Evolutionary conservation across 1,284 basidiomycete genomes (phyloP), one percentile per base, ranked within the genome.

Genomic region (Coriolopsis trogii): DNA sequence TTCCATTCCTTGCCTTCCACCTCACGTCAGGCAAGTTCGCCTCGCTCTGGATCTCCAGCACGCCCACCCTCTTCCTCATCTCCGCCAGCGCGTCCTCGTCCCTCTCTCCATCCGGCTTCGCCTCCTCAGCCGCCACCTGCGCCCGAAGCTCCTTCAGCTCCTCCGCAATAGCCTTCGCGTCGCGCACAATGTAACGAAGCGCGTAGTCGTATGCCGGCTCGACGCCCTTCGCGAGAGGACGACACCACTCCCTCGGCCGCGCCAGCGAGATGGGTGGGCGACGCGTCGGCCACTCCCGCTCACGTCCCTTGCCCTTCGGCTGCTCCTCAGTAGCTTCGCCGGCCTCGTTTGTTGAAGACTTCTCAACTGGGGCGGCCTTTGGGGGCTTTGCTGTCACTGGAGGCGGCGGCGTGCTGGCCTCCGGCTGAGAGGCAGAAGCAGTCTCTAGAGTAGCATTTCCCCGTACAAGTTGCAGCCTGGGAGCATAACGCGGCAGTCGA

Each of bases 161-260:
- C 8, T 65, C 62, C 41, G 76, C 72, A 33, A 82, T 64, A 8
- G 50, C 53, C 13, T 67, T 60, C 12, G 79, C 72, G 63, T 87
- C 83, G 6, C 67, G 61, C 28, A 73, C 72, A 56, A 96, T 81
- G 58, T 85, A 75, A 53, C 80, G 74, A 39, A 95, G 70, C 3
- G 93, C 91, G 56, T 88, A 79, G 70, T 96, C 93, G 61, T 93
- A 95, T 7, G 86, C 91, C 1, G 91, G 88, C 24, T 93, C 70
- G 6, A 83, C 74, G 6, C 91, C 91, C 16, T 72, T 69, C 18
- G 76, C 76, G 8, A 95, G 67, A 0, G 91, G 84, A n/a, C 79
- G 66, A 51, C 80, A 83, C 85, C 86, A 91, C 67, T 81, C 69
- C 24, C 80, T 73, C 5, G 84, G 84, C 1, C 69, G 67, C 36